A percentile compares a stretch with the other conserved stretches of the same genome.
Evolutionary conservation across 2,329 filamentous ascomycete species (phyloP).

Genomic region (Helotiales sp.): DNA sequence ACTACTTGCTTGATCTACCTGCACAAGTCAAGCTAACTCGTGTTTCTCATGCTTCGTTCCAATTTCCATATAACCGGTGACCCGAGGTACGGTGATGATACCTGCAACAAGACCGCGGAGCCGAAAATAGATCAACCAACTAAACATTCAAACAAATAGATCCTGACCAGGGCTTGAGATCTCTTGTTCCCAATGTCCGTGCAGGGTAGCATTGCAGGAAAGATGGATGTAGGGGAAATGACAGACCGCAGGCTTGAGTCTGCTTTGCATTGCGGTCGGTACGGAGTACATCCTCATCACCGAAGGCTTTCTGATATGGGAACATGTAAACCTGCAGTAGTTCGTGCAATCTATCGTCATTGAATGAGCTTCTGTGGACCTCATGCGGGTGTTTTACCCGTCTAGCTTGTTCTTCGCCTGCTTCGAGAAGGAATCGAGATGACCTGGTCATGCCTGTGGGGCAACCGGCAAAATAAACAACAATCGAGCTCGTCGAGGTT

Average conservation of each 20-base stretch:
- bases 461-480: neutral
- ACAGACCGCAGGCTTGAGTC: neutral
- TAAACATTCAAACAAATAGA: neutral
- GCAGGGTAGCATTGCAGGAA: conserved; percentile 1
- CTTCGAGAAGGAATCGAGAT: conserved; percentile 10
- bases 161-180: neutral
- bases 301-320: neutral
- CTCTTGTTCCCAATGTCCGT: conserved; percentile 7
- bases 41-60: neutral
- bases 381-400: neutral
- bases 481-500: too few relatives aligned
- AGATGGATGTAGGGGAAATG: conserved; percentile 2
- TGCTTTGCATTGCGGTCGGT: neutral
- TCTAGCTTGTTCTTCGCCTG: conserved; percentile 6
- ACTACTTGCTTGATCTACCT: neutral
- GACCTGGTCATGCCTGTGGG: neutral
- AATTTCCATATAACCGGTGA: neutral
- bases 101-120: neutral
- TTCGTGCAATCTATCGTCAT: neutral
- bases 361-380: conserved; percentile 3
- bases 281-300: conserved; percentile 7
- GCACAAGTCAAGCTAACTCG: neutral
- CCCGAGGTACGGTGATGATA: neutral
- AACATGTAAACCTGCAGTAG: neutral
- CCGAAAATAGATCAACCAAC: neutral